Percentiles rank a stretch among this genome's conserved stretches.
Evolutionary conservation across 495 filamentous ascomycete genomes (phyloP).

Genomic region (Penicillium malachiteum): DNA sequence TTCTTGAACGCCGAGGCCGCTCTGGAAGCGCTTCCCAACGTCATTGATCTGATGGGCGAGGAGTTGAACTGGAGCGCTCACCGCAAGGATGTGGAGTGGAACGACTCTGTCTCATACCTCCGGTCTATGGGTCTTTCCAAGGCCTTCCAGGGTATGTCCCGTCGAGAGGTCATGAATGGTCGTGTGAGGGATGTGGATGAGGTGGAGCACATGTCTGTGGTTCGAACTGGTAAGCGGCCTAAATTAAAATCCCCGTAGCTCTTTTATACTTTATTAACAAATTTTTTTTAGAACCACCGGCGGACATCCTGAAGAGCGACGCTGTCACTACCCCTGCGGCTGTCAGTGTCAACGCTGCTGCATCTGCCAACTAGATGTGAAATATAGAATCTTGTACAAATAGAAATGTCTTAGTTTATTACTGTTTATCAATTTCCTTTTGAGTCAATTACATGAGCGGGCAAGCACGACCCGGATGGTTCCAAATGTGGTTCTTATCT

Average conservation of each 20-base stretch:
- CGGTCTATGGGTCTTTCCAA: conserved; percentile 85
- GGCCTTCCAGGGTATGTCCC: conserved; percentile 65
- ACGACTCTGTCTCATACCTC: conserved; percentile 72
- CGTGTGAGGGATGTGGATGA: conserved; percentile 68
- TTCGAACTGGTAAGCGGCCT: conserved; percentile 61
- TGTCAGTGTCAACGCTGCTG: conserved; percentile 12
- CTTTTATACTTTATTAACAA: conserved; percentile 24
- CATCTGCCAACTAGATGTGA: conserved; percentile 45
- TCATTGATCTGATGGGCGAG: conserved; percentile 92
- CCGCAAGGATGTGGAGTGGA: conserved; percentile 83
- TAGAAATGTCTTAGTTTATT: conserved; percentile 24
- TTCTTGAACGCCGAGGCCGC: conserved; percentile 97
- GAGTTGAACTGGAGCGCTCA: conserved; percentile 80
- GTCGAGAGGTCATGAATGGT: conserved; percentile 77
- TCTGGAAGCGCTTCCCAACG: conserved; percentile 79
- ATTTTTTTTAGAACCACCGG: conserved; percentile 51
- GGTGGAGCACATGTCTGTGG: conserved; percentile 69
- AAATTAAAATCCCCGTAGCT: background rate
- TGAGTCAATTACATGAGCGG: background rate
- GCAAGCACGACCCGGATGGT: background rate
- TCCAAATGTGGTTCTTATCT: background rate
- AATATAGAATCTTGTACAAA: conserved; percentile 38
- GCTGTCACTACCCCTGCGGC: background rate
- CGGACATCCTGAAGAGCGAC: conserved; percentile 55
- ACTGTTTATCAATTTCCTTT: background rate